Conservation (phyloP, 306 rosid genomes). For the Cicer pinnatifidum region DNA sequence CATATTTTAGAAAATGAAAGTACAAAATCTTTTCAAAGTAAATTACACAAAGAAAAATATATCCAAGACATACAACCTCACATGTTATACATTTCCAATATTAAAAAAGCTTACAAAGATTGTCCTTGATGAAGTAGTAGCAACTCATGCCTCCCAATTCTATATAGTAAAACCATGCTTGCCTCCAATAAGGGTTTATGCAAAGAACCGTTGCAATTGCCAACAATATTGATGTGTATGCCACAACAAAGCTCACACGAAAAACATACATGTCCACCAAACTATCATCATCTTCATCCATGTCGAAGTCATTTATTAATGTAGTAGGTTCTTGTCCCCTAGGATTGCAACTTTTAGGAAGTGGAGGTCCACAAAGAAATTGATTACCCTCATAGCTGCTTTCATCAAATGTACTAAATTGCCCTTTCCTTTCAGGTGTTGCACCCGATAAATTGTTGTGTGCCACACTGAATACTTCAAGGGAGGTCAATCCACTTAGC, state of each 20-base stretch:
- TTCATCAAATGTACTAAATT: slow-evolving; percentile 36
- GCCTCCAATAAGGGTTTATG: slow-evolving; percentile 17
- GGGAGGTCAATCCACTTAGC: slow-evolving; percentile 3
- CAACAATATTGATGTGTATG: slow-evolving; percentile 3
- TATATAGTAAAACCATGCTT: slow-evolving; percentile 2
- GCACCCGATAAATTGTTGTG: slow-evolving; percentile 14
- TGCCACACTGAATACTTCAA: slow-evolving; percentile 31
- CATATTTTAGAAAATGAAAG: too few relatives aligned
- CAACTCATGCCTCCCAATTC: background rate
- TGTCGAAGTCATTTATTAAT: background rate
- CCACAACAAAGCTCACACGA: background rate
- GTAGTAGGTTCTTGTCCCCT: background rate
- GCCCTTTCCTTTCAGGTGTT: slow-evolving; percentile 7
- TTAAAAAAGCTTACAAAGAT: background rate
- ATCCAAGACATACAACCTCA: background rate
- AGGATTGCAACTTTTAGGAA: background rate
- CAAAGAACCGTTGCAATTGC: background rate
- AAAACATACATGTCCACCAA: slow-evolving; percentile 18
- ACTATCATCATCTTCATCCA: background rate
- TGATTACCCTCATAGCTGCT: slow-evolving; percentile 32
- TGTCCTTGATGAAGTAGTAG: background rate
- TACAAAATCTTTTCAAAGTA: background rate
- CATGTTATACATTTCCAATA: background rate
- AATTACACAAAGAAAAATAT: background rate
- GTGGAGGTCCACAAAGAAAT: slow-evolving; percentile 39